Percentiles rank a stretch among this genome's conserved stretches.
These are phyloP conservation scores for Penicillium rolfsii DNA, from an alignment of 2,329 filamentous ascomycete species.

Conservation along the genomic window DNA sequence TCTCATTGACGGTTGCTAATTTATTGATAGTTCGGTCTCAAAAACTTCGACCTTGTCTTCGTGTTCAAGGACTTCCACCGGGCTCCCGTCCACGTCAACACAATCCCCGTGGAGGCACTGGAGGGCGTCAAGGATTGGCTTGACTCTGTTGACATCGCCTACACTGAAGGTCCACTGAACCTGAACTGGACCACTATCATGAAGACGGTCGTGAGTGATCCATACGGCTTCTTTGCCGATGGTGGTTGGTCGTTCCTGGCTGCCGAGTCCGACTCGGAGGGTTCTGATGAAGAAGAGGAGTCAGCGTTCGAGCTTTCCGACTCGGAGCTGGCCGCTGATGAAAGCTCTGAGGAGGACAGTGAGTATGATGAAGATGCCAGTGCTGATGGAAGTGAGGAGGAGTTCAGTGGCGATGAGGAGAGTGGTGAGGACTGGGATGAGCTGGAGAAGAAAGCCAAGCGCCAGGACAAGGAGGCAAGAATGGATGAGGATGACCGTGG, in stretches of 20 bases:
- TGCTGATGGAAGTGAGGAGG: constrained; percentile 68
- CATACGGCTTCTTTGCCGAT: constrained; percentile 92
- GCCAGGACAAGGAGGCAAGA: constrained; percentile 61
- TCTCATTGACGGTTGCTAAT: constrained; percentile 28
- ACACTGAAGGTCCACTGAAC: constrained; percentile 91
- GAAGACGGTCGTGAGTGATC: constrained; percentile 95
- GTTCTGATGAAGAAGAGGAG: constrained; percentile 79
- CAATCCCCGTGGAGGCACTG: constrained; percentile 91
- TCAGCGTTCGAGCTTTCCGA: constrained; percentile 90
- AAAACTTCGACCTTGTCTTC: constrained; percentile 98
- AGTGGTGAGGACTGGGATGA: constrained; percentile 94
- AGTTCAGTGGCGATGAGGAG: constrained; percentile 65
- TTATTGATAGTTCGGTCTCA: constrained; percentile 77
- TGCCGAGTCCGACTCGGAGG: constrained; percentile 85
- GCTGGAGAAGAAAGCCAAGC: constrained; percentile 79
- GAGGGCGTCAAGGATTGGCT: constrained; percentile 98
- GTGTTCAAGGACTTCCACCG: constrained; percentile 97
- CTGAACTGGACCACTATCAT: constrained; percentile 99
- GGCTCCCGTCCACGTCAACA: constrained; percentile 93
- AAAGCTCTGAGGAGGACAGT: constrained; percentile 83
- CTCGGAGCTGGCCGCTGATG: constrained; percentile 75
- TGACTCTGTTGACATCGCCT: constrained; percentile 92
- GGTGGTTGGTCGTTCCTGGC: constrained; percentile 94
- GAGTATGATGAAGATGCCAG: constrained; percentile 93
- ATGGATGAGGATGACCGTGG: constrained; percentile 60